Conservation (phyloP, 169 alveolate genomes). For the Cryptosporidium sp. region DNA sequence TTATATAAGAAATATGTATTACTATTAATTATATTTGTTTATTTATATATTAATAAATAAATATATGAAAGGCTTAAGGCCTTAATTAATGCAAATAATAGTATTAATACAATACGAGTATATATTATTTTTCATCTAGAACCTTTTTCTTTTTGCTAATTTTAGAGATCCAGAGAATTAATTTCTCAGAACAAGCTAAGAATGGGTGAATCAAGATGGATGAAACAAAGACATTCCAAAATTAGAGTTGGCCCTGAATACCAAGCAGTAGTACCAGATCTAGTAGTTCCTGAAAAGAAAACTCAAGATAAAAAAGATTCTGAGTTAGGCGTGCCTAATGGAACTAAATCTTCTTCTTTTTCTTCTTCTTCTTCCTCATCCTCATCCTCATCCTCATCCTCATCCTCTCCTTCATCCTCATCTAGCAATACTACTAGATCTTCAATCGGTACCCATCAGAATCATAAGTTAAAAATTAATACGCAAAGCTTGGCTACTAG, state of each 20-base stretch:
- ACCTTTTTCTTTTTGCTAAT: not conserved
- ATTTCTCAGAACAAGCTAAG: not conserved
- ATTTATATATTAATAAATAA: too few relatives aligned
- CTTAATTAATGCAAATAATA: not conserved
- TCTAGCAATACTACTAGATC: not conserved
- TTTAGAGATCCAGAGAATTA: not conserved
- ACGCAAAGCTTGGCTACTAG: not conserved
- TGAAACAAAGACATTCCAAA: conserved; percentile 42
- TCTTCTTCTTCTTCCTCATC: not conserved
- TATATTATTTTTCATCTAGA: not conserved
- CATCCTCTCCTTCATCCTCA: not conserved
- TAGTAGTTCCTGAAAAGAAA: not conserved
- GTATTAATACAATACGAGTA: too few relatives aligned
- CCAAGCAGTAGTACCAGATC: conserved; percentile 74
- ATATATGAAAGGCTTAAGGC: too few relatives aligned
- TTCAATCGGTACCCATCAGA: not conserved
- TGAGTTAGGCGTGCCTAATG: not conserved
- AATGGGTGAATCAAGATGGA: conserved; percentile 63
- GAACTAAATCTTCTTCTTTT: not conserved
- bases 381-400: not conserved
- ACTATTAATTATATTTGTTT: too few relatives aligned
- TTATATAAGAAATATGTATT: too few relatives aligned
- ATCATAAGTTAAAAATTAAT: not conserved
- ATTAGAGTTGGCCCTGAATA: conserved; percentile 70
- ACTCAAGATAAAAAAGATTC: not conserved